Evolutionary conservation across 495 filamentous ascomycete species (phyloP).

Genomic region (Penicillium tannophilum): DNA sequence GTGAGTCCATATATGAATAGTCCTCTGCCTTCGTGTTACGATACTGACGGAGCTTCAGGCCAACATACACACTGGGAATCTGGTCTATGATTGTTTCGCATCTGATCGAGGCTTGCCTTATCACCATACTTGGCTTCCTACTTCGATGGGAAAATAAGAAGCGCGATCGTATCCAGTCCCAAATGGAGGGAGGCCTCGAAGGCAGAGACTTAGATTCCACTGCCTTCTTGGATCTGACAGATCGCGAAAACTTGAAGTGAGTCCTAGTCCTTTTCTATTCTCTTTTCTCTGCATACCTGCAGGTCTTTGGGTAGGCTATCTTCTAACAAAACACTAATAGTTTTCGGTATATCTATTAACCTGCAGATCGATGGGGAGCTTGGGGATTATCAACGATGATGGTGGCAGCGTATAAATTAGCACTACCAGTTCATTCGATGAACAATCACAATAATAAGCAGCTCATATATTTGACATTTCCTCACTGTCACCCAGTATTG

Average conservation of each 20-base stretch:
- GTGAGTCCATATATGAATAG: conserved; percentile 21
- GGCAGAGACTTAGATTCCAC: conserved; percentile 55
- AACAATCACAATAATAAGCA: neutral
- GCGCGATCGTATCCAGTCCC: conserved; percentile 53
- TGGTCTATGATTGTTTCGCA: conserved; percentile 66
- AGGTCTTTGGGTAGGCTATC: neutral
- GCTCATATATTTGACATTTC: too few species aligned
- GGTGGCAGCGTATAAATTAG: too few species aligned
- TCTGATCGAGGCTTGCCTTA: conserved; percentile 53
- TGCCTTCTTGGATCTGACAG: conserved; percentile 63
- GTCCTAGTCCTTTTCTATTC: conserved; percentile 1
- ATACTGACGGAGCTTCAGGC: conserved; percentile 26
- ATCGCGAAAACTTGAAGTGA: conserved; percentile 59
- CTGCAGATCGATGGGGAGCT: too few species aligned
- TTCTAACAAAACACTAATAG: conserved; percentile 15
- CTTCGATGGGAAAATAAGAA: conserved; percentile 58
- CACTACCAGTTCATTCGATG: too few species aligned
- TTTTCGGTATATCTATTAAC: conserved; percentile 41
- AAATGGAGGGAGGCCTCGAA: conserved; percentile 49
- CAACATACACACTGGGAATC: conserved; percentile 59
- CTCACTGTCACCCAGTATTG: too few species aligned
- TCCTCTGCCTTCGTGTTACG: neutral
- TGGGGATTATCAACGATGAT: too few species aligned
- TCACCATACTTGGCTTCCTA: conserved; percentile 47
- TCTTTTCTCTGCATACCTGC: neutral